Evolutionary conservation across 768 basidiomycete genomes (phyloP), one percentile per base, ranked within the genome.

Genomic region (Melanogaster broomeanus): DNA sequence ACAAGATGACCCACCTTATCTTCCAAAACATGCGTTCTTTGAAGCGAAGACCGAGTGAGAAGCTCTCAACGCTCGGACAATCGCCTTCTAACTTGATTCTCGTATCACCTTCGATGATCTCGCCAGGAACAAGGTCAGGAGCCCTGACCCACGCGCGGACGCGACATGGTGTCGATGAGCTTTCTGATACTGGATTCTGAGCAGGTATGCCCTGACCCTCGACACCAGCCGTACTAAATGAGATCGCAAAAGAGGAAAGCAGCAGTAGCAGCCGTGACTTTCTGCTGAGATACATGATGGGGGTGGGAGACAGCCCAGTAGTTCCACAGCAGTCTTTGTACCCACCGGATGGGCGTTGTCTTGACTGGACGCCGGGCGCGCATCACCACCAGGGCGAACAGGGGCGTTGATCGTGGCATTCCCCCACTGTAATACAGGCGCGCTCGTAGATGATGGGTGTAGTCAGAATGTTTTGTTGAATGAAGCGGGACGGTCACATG

Each of bases 71-170:
- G 5, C 27, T 24, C 21, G 60, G 59, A 28, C 52, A 58, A 33
- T 15, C 60, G 0, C 52, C 48, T 19, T 52, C 58, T 52, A 61
- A 47, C 45, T 52, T 58, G 22, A 61, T 39, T 33, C 60, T 51
- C 4, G 51, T 42, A n/a, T 51, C 56, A 2, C 60, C 60, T 2
- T 30, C 42, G 15, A 62, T 13, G 19, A 61, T 31, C 11, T 48
- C 22, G 1, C 35, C 44, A 9, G 60, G 60, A 25, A 34, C 30
- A 33, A 61, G 60, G 33, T 61, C 60, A 6, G 60, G 52, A 60
- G 58, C 18, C 50, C 53, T 53, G 58, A 42, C 13, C 27, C 19
- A 34, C 27, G 12, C 25, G 2, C 16, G 21, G 25, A 19, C 47
- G 3, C 25, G 38, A 16, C 31, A 42, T 42, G 40, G 21, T 31